Conservation (phyloP, 306 rosid genomes). For the Rosa lucieae region DNA sequence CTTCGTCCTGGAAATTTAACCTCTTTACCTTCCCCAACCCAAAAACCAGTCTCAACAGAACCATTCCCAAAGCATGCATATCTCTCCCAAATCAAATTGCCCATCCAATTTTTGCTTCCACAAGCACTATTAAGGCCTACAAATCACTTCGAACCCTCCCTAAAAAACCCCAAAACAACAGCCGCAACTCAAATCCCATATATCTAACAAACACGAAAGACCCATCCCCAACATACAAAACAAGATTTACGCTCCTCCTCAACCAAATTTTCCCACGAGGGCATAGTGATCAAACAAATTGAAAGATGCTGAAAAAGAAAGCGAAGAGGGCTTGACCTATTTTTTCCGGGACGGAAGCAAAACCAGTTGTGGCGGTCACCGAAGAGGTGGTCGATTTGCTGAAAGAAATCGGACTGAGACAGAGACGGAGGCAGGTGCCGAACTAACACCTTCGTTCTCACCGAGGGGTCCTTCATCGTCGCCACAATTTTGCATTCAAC, state of each 20-base stretch:
- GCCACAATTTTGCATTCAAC: background rate
- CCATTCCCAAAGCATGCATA: background rate
- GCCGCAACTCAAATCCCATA: background rate
- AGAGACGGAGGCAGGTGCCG: conserved; percentile 94
- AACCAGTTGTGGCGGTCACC: conserved; percentile 66
- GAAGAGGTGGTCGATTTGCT: conserved; percentile 63
- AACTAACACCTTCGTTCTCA: conserved; percentile 75
- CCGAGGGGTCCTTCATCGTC: conserved; percentile 66
- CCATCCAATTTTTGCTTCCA: background rate
- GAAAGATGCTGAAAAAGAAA: no score
- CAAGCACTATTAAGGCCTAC: no score
- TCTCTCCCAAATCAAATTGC: background rate
- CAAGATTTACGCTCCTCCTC: background rate
- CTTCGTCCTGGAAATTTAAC: background rate
- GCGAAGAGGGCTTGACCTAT: conserved; percentile 36
- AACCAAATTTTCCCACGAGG: background rate
- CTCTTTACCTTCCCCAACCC: background rate
- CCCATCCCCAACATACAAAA: background rate
- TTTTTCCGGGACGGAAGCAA: conserved; percentile 75
- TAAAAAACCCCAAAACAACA: background rate
- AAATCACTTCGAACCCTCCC: background rate
- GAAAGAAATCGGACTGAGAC: conserved; percentile 73
- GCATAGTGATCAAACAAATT: background rate
- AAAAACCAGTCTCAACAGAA: background rate
- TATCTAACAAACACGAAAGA: background rate